Conservation (phyloP, 2,329 filamentous ascomycete species). For the Verruconis gallopava region DNA sequence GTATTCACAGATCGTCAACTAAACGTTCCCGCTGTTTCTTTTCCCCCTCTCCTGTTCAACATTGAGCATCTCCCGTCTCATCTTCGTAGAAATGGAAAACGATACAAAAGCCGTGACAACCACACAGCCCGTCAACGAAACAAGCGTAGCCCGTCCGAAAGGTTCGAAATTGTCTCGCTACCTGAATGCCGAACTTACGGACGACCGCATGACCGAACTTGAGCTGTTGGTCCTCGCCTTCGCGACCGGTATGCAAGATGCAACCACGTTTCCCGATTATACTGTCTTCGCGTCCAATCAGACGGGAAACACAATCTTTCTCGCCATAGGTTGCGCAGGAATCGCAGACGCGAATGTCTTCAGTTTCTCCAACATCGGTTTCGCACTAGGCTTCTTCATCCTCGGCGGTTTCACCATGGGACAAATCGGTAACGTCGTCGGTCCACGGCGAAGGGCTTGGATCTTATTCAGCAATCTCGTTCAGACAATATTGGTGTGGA, state of each 20-base stretch:
- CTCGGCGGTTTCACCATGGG: slow-evolving; percentile 42
- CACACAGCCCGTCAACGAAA: not conserved
- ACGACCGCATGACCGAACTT: slow-evolving; percentile 14
- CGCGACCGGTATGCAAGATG: slow-evolving; percentile 36
- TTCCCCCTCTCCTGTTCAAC: too few species aligned
- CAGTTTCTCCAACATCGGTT: slow-evolving; percentile 40
- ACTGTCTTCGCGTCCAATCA: slow-evolving; percentile 52
- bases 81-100: too few species aligned
- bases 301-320: slow-evolving; percentile 51
- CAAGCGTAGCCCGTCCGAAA: not conserved
- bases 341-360: slow-evolving; percentile 38
- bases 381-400: slow-evolving; percentile 44
- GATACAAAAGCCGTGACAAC: not conserved
- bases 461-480: slow-evolving; percentile 40
- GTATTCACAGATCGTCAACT: too few species aligned
- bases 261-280: slow-evolving; percentile 47
- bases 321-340: slow-evolving; percentile 39
- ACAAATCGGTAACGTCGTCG: slow-evolving; percentile 42
- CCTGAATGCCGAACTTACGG: not conserved
- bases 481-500: slow-evolving; percentile 44
- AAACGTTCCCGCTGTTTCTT: too few species aligned
- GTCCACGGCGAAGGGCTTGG: slow-evolving; percentile 40
- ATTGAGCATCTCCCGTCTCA: too few species aligned
- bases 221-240: slow-evolving; percentile 29
- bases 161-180: not conserved